Evolutionary conservation across 2,329 filamentous ascomycete genomes (phyloP).

Genomic region (Erysiphe pisi): DNA sequence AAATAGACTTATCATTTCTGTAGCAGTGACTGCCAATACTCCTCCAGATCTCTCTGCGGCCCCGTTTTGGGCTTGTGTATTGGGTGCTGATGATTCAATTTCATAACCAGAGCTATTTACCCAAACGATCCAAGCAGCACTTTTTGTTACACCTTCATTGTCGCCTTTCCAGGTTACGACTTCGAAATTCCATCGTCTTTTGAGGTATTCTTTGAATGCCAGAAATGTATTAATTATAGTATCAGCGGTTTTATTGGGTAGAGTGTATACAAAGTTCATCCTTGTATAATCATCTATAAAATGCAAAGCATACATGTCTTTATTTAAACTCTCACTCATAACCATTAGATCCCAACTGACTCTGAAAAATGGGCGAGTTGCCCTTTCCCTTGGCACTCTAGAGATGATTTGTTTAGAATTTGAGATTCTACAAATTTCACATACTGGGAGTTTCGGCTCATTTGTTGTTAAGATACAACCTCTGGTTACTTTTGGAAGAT

Average conservation of each 20-base stretch:
- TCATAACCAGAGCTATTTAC: not conserved
- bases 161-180: not conserved
- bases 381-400: not conserved
- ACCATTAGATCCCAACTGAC: not conserved
- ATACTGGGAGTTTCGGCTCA: not conserved
- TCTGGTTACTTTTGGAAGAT: not conserved
- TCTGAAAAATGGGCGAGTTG: not conserved
- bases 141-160: not conserved
- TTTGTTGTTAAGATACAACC: not conserved
- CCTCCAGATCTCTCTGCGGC: slow-evolving; percentile 18
- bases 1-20: not conserved
- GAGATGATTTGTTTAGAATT: not conserved
- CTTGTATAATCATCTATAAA: not conserved
- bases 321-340: not conserved
- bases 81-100: not conserved
- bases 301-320: not conserved
- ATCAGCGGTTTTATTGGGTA: not conserved
- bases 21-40: not conserved
- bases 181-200: not conserved
- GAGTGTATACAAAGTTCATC: not conserved
- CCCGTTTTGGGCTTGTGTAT: slow-evolving; percentile 21
- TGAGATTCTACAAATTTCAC: not conserved
- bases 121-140: not conserved
- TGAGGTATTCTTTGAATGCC: not conserved
- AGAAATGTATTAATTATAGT: not conserved